phyloP scores from a whole-genome alignment of 306 rosid genomes.

The Quercus dentata region DNA sequence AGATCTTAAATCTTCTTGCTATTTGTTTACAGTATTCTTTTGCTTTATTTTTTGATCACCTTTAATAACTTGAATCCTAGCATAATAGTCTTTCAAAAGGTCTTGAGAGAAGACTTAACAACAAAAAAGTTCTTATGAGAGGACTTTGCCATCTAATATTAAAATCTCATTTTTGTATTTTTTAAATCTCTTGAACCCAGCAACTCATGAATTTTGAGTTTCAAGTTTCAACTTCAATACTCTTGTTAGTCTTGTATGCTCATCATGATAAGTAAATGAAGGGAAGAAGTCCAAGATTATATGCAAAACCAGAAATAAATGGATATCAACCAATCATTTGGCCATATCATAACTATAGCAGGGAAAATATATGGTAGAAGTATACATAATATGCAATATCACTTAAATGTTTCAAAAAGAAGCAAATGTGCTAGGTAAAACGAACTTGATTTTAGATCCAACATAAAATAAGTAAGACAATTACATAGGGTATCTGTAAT shows the following conservation, averaged over 20 bases:
- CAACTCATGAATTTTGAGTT: too few species aligned
- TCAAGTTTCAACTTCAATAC: neutral
- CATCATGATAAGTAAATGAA: neutral
- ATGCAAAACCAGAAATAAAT: neutral
- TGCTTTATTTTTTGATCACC: too few species aligned
- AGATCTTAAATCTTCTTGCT: too few species aligned
- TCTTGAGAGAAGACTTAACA: too few species aligned
- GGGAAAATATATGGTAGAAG: neutral
- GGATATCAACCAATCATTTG: neutral
- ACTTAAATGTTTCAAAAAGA: neutral
- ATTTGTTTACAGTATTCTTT: too few species aligned
- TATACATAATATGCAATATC: neutral
- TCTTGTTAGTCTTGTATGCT: neutral
- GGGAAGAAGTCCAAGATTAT: neutral
- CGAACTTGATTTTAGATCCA: neutral
- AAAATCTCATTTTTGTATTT: too few species aligned
- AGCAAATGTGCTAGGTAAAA: neutral
- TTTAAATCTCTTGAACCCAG: too few species aligned
- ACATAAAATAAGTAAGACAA: neutral
- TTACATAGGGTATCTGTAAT: too few species aligned
- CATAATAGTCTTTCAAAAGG: too few species aligned
- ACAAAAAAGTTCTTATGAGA: too few species aligned
- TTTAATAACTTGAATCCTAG: too few species aligned
- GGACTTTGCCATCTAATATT: too few species aligned
- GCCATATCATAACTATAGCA: neutral